These are phyloP conservation scores for Ilyonectria sp. DNA, from an alignment of 2,329 filamentous ascomycete species.

Conservation along the genomic window DNA sequence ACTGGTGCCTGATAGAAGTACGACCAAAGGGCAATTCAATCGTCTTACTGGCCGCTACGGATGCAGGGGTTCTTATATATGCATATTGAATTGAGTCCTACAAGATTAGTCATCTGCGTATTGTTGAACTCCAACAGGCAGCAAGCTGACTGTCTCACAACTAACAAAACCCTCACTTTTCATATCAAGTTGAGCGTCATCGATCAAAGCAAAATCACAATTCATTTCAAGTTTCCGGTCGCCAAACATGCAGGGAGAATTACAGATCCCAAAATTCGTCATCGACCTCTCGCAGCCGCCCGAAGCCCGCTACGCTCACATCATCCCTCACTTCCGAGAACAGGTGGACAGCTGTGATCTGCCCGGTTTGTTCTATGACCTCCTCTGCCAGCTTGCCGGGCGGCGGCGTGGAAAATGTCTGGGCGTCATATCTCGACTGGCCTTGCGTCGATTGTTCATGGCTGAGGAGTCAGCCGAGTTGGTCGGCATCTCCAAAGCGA, in stretches of 20 bases:
- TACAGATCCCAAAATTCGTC: constrained; percentile 44
- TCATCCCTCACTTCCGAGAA: constrained; percentile 41
- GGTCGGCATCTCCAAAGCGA: constrained; percentile 67
- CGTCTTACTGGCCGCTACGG: too few species aligned
- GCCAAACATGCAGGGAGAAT: not conserved
- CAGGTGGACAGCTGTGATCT: constrained; percentile 50
- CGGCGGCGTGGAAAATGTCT: constrained; percentile 45
- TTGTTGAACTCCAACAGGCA: not conserved
- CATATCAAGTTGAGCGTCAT: not conserved
- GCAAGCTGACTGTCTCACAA: not conserved
- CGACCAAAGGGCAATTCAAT: too few species aligned
- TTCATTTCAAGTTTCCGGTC: too few species aligned
- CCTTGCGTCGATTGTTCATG: constrained; percentile 66
- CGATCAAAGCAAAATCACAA: too few species aligned
- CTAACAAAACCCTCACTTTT: not conserved
- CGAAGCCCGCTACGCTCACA: constrained; percentile 46
- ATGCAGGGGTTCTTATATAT: not conserved
- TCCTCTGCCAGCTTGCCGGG: constrained; percentile 54
- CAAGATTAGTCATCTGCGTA: not conserved
- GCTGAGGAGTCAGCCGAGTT: constrained; percentile 74
- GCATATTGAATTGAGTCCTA: not conserved
- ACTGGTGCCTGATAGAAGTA: too few species aligned
- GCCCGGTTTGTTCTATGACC: constrained; percentile 64
- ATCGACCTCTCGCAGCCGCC: constrained; percentile 49
- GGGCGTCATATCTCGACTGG: constrained; percentile 57